A percentile compares a stretch with the other conserved stretches of the same genome.
These are phyloP conservation scores for Centaurea solstitialis DNA, from an alignment of 129 eudicot species.

Conservation along the genomic window DNA sequence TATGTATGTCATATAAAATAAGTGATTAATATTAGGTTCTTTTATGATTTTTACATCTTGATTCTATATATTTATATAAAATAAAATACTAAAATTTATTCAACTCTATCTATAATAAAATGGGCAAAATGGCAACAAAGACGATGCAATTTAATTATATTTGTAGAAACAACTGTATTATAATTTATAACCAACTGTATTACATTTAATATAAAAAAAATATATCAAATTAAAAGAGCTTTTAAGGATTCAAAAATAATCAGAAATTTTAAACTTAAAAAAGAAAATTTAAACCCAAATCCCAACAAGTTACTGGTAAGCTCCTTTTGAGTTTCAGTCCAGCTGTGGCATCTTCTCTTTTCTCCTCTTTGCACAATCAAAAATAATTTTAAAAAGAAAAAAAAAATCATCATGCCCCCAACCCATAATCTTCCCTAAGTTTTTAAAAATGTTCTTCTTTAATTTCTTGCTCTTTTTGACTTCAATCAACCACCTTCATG, in stretches of 20 bases:
- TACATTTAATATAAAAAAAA: too few relatives aligned
- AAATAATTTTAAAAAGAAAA: too few relatives aligned
- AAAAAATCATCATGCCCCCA: not conserved
- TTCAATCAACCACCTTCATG: conserved; percentile 26
- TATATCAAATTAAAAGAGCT: not conserved
- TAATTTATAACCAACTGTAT: too few relatives aligned
- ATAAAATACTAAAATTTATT: too few relatives aligned
- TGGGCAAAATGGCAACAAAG: conserved; percentile 3
- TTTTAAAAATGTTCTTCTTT: conserved; percentile 10
- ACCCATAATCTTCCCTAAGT: not conserved
- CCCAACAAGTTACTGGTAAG: conserved; percentile 17
- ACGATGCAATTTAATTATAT: conserved; percentile 1
- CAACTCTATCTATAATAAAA: not conserved
- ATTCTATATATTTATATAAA: too few relatives aligned
- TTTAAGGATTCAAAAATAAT: not conserved
- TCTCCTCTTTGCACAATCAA: conserved; percentile 12
- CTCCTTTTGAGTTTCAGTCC: conserved; percentile 30
- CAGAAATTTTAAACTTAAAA: not conserved
- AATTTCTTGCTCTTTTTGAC: conserved; percentile 11
- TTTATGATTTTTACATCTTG: too few relatives aligned
- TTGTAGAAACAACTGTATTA: not conserved
- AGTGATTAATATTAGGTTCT: too few relatives aligned
- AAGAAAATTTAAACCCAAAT: conserved; percentile 7
- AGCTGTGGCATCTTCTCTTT: conserved; percentile 23
- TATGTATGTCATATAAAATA: too few relatives aligned